These are phyloP conservation scores for Hortiboletus rubellus DNA, from an alignment of 1,284 basidiomycete species.

Conservation along the genomic window DNA sequence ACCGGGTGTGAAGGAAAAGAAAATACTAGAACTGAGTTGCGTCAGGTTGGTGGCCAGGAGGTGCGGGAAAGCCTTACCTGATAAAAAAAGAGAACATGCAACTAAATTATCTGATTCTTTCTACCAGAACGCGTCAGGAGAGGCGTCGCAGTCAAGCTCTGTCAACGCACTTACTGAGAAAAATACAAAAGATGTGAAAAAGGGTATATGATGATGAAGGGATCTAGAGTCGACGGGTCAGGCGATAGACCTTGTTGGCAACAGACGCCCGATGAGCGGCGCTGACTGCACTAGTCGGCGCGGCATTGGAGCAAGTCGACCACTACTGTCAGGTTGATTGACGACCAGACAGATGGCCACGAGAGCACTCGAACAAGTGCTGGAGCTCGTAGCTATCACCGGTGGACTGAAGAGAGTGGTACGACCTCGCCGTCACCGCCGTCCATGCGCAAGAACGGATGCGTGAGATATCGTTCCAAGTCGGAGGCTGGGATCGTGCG, in stretches of 20 bases:
- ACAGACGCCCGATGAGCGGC: background rate
- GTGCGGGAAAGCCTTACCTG: no score
- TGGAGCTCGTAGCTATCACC: background rate
- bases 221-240: background rate
- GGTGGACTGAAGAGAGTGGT: background rate
- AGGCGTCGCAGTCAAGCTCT: background rate
- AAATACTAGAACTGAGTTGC: no score
- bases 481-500: background rate
- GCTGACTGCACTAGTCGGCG: background rate
- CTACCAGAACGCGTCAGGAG: background rate
- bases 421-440: background rate
- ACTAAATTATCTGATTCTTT: no score
- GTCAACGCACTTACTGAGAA: background rate
- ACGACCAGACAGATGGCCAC: background rate
- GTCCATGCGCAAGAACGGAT: background rate
- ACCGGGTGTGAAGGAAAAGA: no score
- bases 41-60: no score
- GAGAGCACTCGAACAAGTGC: background rate
- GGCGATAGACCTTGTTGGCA: background rate
- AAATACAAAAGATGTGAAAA: background rate
- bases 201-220: slow-evolving; percentile 9
- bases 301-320: background rate
- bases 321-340: background rate
- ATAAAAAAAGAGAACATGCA: no score
- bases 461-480: background rate